Percentiles rank a stretch among this genome's conserved stretches.
phyloP scores from a whole-genome alignment of 306 rosid species.

The Nissolia schottii region DNA sequence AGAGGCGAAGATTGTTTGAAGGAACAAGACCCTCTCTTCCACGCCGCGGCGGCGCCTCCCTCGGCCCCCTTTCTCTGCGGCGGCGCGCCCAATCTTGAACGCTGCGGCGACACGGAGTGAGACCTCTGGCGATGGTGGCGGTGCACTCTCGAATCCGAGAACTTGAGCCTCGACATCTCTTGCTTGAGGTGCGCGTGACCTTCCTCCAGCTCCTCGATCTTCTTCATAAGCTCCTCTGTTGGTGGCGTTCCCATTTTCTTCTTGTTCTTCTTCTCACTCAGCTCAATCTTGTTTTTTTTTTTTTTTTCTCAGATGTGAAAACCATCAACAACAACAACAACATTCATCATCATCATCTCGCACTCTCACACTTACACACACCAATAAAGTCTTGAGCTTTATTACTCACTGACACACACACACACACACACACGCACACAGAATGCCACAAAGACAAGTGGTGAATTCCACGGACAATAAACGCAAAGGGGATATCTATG shows the following conservation, averaged over 20 bases:
- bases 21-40: constrained; percentile 59
- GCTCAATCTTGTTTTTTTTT: not conserved
- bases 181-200: constrained; percentile 81
- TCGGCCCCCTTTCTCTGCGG: constrained; percentile 30
- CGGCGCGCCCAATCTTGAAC: constrained; percentile 51
- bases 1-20: constrained; percentile 84
- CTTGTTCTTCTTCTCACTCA: not conserved
- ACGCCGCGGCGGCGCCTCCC: constrained; percentile 11
- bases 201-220: constrained; percentile 82
- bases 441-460: not conserved
- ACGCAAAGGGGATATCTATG: not conserved
- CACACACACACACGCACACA: not conserved
- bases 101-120: constrained; percentile 91
- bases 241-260: constrained; percentile 59
- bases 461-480: not conserved
- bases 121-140: constrained; percentile 75
- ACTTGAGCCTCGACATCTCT: constrained; percentile 75
- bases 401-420: constrained; percentile 18
- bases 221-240: constrained; percentile 69
- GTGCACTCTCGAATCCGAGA: constrained; percentile 31
- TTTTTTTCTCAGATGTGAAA: not conserved
- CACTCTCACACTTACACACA: not conserved
- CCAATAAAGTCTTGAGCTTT: not conserved
- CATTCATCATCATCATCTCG: constrained; percentile 10
- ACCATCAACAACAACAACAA: not conserved